phyloP scores from a whole-genome alignment of 1,139 yeast genomes.

The Blastobotrys ciferrii region DNA sequence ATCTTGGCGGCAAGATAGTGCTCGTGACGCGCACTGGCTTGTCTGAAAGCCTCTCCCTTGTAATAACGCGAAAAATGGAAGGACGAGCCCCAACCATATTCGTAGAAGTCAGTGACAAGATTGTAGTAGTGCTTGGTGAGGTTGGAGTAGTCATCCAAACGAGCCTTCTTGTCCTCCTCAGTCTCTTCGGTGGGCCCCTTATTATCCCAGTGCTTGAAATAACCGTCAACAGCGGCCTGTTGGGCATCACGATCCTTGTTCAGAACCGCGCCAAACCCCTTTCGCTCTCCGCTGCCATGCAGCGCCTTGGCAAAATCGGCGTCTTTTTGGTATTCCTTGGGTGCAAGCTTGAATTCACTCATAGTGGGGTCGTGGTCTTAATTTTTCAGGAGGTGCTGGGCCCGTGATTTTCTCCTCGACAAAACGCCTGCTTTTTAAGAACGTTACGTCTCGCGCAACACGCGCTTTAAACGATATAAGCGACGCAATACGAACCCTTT shows the following conservation, averaged over 20 bases:
- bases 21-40: constrained; percentile 96
- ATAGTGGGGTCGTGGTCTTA: background rate
- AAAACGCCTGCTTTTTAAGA: background rate
- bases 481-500: no score
- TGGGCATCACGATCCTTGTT: constrained; percentile 78
- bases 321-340: constrained; percentile 40
- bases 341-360: constrained; percentile 34
- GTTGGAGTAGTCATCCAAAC: constrained; percentile 66
- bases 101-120: constrained; percentile 93
- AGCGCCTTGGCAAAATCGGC: constrained; percentile 73
- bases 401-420: no score
- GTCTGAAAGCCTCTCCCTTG: constrained; percentile 89
- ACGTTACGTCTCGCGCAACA: no score
- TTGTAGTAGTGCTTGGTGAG: constrained; percentile 95
- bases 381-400: background rate
- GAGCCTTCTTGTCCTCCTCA: constrained; percentile 61
- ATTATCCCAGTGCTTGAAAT: constrained; percentile 92
- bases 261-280: constrained; percentile 75
- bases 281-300: constrained; percentile 69
- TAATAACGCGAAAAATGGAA: constrained; percentile 96
- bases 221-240: constrained; percentile 80
- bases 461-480: no score
- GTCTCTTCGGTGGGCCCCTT: constrained; percentile 55
- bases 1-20: constrained; percentile 89
- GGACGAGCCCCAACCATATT: constrained; percentile 99